Base-by-base conservation (phyloP, 257 asterid species). In the Gentiana dahurica region DNA sequence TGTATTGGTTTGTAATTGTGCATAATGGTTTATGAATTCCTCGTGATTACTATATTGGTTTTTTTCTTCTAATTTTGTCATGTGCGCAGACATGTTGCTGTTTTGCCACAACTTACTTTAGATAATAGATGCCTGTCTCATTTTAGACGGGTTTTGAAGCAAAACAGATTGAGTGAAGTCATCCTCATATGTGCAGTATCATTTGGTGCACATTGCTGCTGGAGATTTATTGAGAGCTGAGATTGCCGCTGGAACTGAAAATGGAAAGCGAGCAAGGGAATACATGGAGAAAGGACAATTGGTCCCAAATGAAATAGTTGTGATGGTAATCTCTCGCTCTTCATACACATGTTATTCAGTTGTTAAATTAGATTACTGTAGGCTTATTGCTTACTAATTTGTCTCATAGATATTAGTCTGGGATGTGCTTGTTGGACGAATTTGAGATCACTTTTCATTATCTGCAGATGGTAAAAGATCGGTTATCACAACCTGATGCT, bases 181-280 rank as follows among this genome's bases (percentile, higher is more conserved):
- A 41, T 63, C 49, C 55, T 65, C 51, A 12, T 57, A 43, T 69
- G 60, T 83, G 85, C 88, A 88, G 98, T 92, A 78, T 71, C 76
- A 79, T 71, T 81, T 92, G 85, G 97, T 92, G 76, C 97, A 92
- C 65, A 49, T 88, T 67, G 95, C 98, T 0, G 95, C 95, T 37
- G 98, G 98, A 69, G 98, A 92, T 73, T 84, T 92, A 65, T 80
- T 92, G 66, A 80, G 97, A 77, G 97, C 95, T 52, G 95, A 88
- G 75, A 79, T 92, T 61, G 79, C 93, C 58, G 76, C 93, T 2
- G 95, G 94, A 54, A 83, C 94, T 51, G 88, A 83, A 74, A 92
- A 92, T 33, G 98, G 98, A 63, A 88, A 66, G 77, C 91, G 73
- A 43, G 98, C 98, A 44, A 92, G 80, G 73, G 94, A 85, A 64